These are phyloP conservation scores for Phytophthora melonis DNA, from an alignment of 352 stramenopile species.

Conservation along the genomic window DNA sequence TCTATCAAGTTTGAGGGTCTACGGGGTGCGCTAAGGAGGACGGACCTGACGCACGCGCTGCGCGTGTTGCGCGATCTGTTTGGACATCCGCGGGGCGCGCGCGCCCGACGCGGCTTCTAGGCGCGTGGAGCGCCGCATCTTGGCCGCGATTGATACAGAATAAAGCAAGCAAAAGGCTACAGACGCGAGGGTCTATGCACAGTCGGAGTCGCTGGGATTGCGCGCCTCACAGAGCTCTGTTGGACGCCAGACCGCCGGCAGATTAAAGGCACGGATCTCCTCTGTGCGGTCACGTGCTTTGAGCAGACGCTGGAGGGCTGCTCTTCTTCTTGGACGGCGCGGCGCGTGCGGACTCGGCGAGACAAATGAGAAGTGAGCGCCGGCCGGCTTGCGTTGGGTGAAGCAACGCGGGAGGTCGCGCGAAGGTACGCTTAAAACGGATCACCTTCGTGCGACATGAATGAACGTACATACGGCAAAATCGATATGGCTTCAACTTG, in stretches of 20 bases:
- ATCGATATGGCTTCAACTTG: constrained; percentile 12
- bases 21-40: not conserved
- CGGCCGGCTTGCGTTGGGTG: not conserved
- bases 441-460: constrained; percentile 17
- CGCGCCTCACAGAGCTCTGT: constrained; percentile 22
- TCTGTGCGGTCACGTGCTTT: constrained; percentile 17
- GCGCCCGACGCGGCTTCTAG: constrained; percentile 58
- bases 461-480: constrained; percentile 4
- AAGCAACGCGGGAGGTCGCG: constrained; percentile 12
- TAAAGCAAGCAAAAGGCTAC: constrained; percentile 32
- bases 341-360: constrained; percentile 32
- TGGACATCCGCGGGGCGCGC: constrained; percentile 65
- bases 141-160: constrained; percentile 19
- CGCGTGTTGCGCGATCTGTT: constrained; percentile 61
- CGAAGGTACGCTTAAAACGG: constrained; percentile 5
- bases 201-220: constrained; percentile 4
- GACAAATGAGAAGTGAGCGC: constrained; percentile 44
- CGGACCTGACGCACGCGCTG: constrained; percentile 50
- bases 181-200: constrained; percentile 7
- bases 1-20: constrained; percentile 12
- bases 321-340: constrained; percentile 31
- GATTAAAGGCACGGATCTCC: constrained; percentile 12
- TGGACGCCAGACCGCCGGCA: constrained; percentile 13
- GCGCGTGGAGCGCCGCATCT: constrained; percentile 75
- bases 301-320: not conserved